A percentile compares a stretch with the other conserved stretches of the same genome.
These are phyloP conservation scores for Apiotrichum montevideense DNA, from an alignment of 1,284 basidiomycete genomes.

Conservation along the genomic window DNA sequence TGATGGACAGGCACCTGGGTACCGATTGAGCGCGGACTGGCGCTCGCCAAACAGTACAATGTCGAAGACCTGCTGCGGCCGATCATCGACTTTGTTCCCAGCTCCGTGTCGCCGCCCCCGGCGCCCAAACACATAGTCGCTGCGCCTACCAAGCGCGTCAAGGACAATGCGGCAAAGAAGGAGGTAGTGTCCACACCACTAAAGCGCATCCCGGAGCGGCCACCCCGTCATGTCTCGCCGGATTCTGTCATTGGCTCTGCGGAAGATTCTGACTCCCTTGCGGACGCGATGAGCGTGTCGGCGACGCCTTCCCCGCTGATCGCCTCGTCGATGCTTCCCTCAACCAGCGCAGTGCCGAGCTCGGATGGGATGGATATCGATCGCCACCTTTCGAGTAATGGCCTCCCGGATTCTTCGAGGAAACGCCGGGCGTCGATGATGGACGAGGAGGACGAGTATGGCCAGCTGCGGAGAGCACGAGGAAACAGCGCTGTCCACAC, in stretches of 20 bases:
- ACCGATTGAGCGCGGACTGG: constrained; percentile 82
- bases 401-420: constrained; percentile 13
- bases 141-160: constrained; percentile 51
- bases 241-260: constrained; percentile 10
- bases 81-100: constrained; percentile 90
- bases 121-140: constrained; percentile 93
- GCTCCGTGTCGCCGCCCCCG: constrained; percentile 84
- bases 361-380: constrained; percentile 17
- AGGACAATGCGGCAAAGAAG: constrained; percentile 27
- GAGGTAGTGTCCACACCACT: constrained; percentile 18
- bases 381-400: constrained; percentile 5
- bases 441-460: constrained; percentile 34
- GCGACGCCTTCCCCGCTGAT: constrained; percentile 17
- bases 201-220: constrained; percentile 25
- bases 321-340: constrained; percentile 6
- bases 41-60: constrained; percentile 85
- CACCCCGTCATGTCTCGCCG: constrained; percentile 10
- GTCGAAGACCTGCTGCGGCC: constrained; percentile 83
- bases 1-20: constrained; percentile 85
- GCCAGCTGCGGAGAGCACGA: constrained; percentile 32
- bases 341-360: constrained; percentile 5
- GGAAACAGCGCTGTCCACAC: constrained; percentile 41
- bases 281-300: constrained; percentile 21
- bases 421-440: constrained; percentile 38
- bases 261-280: constrained; percentile 12